phyloP scores from a whole-genome alignment of 2,329 filamentous ascomycete species.

The Penicillium italicum region DNA sequence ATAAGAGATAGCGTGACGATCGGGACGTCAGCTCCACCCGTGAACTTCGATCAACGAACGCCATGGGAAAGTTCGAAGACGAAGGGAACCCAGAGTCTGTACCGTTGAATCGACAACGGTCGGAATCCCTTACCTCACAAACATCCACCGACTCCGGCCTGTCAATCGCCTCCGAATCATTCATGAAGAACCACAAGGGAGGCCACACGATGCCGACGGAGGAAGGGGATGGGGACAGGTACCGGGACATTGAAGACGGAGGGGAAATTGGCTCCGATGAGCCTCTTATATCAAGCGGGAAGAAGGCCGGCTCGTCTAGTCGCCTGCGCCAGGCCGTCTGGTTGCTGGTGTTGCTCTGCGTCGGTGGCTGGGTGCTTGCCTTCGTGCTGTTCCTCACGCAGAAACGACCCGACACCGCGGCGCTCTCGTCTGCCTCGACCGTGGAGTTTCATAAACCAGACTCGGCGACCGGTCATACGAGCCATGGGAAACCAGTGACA shows the following conservation, averaged over 20 bases:
- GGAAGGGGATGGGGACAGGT: constrained; percentile 21
- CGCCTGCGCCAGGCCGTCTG: constrained; percentile 40
- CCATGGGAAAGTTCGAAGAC: constrained; percentile 26
- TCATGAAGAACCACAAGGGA: constrained; percentile 27
- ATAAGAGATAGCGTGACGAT: constrained; percentile 17
- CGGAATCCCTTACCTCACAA: constrained; percentile 26
- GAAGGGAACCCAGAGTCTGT: constrained; percentile 27
- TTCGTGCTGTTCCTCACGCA: constrained; percentile 43
- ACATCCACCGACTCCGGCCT: constrained; percentile 34
- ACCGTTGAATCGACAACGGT: constrained; percentile 27
- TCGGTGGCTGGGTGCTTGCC: constrained; percentile 46
- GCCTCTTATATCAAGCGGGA: constrained; percentile 24
- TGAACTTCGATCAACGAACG: constrained; percentile 9
- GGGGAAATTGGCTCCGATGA: constrained; percentile 24
- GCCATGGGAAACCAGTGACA: constrained; percentile 42
- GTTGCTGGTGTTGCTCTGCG: constrained; percentile 39
- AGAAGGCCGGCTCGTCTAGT: constrained; percentile 26
- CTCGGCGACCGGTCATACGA: constrained; percentile 31
- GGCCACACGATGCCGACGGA: constrained; percentile 11
- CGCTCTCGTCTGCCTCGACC: constrained; percentile 24
- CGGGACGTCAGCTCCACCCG: constrained; percentile 10
- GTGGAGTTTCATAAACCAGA: constrained; percentile 29
- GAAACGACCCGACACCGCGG: constrained; percentile 33
- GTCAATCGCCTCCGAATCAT: constrained; percentile 32
- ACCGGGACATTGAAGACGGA: constrained; percentile 38